Conservation (phyloP, 345 rosid species). For the Melaleuca alternifolia region DNA sequence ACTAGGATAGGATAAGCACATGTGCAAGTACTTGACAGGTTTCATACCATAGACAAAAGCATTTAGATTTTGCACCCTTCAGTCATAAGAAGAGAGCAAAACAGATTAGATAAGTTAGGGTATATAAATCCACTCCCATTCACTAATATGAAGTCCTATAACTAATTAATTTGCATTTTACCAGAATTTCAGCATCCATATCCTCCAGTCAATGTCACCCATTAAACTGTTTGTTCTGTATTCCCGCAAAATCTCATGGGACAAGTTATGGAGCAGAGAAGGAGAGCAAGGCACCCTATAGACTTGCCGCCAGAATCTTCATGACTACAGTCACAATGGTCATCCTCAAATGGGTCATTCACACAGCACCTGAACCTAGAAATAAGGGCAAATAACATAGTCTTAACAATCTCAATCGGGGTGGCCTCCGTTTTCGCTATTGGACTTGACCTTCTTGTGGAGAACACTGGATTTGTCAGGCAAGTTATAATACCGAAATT, state of each 20-base stretch:
- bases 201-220: not conserved
- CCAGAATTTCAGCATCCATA: not conserved
- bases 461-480: not conserved
- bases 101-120: not conserved
- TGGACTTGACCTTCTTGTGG: not conserved
- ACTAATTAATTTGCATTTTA: not conserved
- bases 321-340: not conserved
- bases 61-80: not conserved
- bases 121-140: not conserved
- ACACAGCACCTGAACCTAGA: not conserved
- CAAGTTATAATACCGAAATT: not conserved
- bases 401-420: not conserved
- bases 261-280: not conserved
- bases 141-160: not conserved
- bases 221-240: not conserved
- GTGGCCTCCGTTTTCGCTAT: not conserved
- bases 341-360: not conserved
- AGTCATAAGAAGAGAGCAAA: not conserved
- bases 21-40: not conserved
- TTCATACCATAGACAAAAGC: not conserved
- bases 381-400: not conserved
- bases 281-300: not conserved
- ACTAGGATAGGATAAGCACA: not conserved
- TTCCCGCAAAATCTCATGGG: not conserved
- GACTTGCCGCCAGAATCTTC: not conserved